phyloP scores from a whole-genome alignment of 805 yeast species.

The Ogataea populi-albae region DNA sequence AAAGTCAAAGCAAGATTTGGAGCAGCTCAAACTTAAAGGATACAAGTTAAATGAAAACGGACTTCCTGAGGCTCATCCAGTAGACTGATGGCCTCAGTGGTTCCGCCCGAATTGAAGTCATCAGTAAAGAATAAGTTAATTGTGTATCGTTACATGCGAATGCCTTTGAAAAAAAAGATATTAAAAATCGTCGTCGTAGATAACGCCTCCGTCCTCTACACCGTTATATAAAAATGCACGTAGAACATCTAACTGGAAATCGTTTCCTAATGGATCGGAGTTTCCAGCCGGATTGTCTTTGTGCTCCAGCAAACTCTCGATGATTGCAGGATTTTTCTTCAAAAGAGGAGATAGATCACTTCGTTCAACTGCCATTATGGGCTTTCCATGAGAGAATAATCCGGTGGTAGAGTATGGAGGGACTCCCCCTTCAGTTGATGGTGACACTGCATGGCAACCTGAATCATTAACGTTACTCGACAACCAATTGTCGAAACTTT shows the following conservation, averaged over 20 bases:
- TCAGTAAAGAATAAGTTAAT: too few relatives aligned
- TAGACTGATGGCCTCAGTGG: neutral
- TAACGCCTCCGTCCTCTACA: conserved; percentile 1
- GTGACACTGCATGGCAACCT: neutral
- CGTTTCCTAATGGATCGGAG: neutral
- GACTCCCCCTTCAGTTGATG: neutral
- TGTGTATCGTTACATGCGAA: too few relatives aligned
- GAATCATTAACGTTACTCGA: neutral
- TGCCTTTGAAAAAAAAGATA: neutral
- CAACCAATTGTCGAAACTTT: neutral
- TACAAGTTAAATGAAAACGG: neutral
- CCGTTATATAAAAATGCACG: conserved; percentile 2
- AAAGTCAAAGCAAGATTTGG: conserved; percentile 5
- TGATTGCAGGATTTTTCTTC: neutral
- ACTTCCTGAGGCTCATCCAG: neutral
- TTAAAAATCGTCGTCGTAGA: neutral
- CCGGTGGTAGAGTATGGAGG: neutral
- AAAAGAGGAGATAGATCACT: too few relatives aligned
- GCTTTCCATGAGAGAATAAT: neutral
- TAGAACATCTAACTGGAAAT: neutral
- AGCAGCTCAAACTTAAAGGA: neutral
- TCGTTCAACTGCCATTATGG: neutral
- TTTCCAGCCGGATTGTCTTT: neutral
- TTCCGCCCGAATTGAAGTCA: neutral
- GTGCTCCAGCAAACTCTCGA: neutral